These are phyloP conservation scores for Marasmius sp. DNA, from an alignment of 1,284 basidiomycete genomes.

Conservation along the genomic window DNA sequence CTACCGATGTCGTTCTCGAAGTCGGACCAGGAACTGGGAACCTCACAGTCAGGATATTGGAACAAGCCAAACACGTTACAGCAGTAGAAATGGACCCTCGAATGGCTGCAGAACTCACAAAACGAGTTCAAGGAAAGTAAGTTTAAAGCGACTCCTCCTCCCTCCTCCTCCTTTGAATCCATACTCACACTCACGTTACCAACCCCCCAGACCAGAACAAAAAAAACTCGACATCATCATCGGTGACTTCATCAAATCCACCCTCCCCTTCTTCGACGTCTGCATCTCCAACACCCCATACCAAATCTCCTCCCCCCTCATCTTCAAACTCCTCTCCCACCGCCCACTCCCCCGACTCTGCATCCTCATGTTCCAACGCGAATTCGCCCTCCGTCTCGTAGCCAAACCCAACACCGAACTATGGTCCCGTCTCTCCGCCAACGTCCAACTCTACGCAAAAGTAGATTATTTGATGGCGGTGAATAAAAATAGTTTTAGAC, in stretches of 20 bases:
- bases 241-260: conserved; percentile 97
- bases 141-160: too few relatives aligned
- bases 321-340: conserved; percentile 96
- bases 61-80: conserved; percentile 90
- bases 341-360: conserved; percentile 92
- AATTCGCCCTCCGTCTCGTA: conserved; percentile 92
- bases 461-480: conserved; percentile 98
- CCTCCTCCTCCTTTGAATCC: conserved; percentile 6
- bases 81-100: conserved; percentile 99
- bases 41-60: conserved; percentile 91
- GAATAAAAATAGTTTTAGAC: conserved; percentile 93
- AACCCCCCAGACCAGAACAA: conserved; percentile 80
- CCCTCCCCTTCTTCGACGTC: conserved; percentile 97
- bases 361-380: conserved; percentile 99
- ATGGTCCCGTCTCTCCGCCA: conserved; percentile 95
- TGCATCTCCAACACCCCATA: conserved; percentile 99
- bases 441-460: conserved; percentile 95
- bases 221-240: conserved; percentile 93
- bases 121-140: conserved; percentile 97
- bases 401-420: conserved; percentile 84
- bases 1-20: conserved; percentile 95
- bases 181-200: conserved; percentile 3
- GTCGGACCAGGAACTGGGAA: conserved; percentile 99
- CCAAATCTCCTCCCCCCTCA: conserved; percentile 97
- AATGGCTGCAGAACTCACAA: conserved; percentile 97